These are phyloP conservation scores for Salvia sclarea DNA, from an alignment of 305 asterid species.

Conservation along the genomic window DNA sequence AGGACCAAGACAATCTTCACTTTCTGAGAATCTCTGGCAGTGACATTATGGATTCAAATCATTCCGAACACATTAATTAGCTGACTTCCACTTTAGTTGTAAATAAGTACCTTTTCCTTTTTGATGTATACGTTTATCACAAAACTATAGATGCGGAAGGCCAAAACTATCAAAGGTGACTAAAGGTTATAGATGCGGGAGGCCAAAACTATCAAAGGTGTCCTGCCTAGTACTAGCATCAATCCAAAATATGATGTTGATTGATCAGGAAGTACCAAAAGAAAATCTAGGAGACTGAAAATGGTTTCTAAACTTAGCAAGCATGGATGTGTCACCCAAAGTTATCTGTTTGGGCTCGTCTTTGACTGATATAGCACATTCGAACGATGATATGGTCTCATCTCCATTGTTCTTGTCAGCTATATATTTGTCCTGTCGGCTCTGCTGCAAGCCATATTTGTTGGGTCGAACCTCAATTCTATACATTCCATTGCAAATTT, in stretches of 20 bases:
- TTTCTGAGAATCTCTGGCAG: neutral
- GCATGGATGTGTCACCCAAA: conserved; percentile 4
- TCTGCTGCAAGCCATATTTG: neutral
- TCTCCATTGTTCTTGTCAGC: neutral
- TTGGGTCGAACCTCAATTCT: neutral
- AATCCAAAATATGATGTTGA: neutral
- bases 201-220: conserved; percentile 1
- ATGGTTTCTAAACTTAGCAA: neutral
- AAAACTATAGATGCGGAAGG: neutral
- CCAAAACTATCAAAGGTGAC: neutral
- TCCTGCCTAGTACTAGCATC: neutral
- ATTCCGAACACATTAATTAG: neutral
- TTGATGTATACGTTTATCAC: neutral
- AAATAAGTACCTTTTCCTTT: neutral
- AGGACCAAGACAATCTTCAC: neutral
- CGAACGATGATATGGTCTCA: conserved; percentile 4
- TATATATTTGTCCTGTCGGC: neutral
- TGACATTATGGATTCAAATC: neutral
- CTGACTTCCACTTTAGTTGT: conserved; percentile 11
- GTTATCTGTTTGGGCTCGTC: conserved; percentile 3
- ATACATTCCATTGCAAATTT: neutral
- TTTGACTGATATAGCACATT: neutral
- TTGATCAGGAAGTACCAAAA: neutral
- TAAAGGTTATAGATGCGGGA: neutral
- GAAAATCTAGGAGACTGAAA: neutral